Evolutionary conservation across 1,284 basidiomycete genomes (phyloP), one percentile per base, ranked within the genome.

Genomic region (Pseudozyma thailandica): DNA sequence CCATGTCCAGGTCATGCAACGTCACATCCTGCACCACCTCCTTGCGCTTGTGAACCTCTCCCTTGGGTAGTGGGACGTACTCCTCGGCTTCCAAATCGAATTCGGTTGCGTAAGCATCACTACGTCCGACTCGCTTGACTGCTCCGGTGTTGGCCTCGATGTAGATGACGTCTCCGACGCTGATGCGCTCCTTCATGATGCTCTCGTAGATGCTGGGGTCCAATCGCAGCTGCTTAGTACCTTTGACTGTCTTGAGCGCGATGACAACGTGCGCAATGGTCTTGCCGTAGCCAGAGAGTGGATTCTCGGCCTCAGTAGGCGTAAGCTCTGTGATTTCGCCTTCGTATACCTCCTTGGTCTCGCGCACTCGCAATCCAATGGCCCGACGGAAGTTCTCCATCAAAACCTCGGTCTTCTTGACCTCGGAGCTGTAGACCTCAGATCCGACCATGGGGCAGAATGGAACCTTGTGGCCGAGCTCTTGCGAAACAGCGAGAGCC

Each of bases 381-480:
- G 96, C 94, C 73, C 95, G 86, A 58, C 95, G 87, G 85, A 98
- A 98, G 50, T 90, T 90, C 84, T 97, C 94, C 61, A 94, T 93
- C n/a, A 98, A 86, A 2, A 98, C 94, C 83, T 98, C 95, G 0
- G 95, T 98, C 88, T 98, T 98, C 86, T 98, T 98, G 55, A 98
- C 94, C 84, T 98, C 95, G 9, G 92, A 90, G 51, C 91, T 93
- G 84, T 96, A 98, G 64, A 98, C 95, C 84, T 98, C 95, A 6
- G 90, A 92, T 1, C 94, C 96, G 23, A 98, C 95, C 92, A 98
- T 96, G 1, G 94, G 93, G 82, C 95, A 98, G 84, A 98, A 98
- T 0, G 95, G 95, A 1, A 98, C 94, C 81, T 97, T 96, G 44
- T 88, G 86, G 1, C 95, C 95, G 0, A 98, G 88, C 80, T 98